Evolutionary conservation across 257 asterid genomes (phyloP), one percentile per base, ranked within the genome.

Genomic region (Lycium barbarum): DNA sequence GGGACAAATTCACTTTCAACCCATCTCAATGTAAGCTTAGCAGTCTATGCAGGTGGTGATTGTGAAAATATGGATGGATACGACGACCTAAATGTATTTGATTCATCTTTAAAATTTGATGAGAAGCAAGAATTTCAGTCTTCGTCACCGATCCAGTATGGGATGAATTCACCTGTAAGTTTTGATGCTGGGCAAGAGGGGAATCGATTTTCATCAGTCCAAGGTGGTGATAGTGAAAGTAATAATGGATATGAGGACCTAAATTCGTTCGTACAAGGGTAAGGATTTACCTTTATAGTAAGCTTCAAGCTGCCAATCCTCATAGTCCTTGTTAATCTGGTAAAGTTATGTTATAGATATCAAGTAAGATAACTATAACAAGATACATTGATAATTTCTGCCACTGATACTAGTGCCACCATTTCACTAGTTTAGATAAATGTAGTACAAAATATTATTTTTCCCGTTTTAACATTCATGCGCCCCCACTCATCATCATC

Each of bases 231-330:
- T 51, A 26, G 82, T 26, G 65, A 51, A 49, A 76, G 15, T 76
- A 14, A 22, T 76, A 51, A 51, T 26, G 82, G 26, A 51, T 76
- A 76, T 14, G 82, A 14, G 82, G 82, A 76, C 63, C 59, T 76
- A 76, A 76, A 76, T 76, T 76, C 43, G 15, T 76, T 76, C 13
- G 82, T 76, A 26, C 82, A 51, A 51, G 82, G 82, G 82, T 76
- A 76, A 26, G 63, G 20, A 8, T 51, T 53, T 74, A 74, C 20
- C 81, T 74, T 76, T 76, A 14, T 7, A 51, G 7, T 15, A 74
- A 8, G 14, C 81, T 51, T 74, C 45, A 76, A 51, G 4, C 82
- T 53, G 38, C 62, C 43, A 76, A 51, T 76, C 82, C 26, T 76
- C 82, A 76, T 13, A 76, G 45, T 76, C 63, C n/a, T 76, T 0